Conservation (phyloP, 2,329 filamentous ascomycete species). For the Arthrobotrys conoides region DNA sequence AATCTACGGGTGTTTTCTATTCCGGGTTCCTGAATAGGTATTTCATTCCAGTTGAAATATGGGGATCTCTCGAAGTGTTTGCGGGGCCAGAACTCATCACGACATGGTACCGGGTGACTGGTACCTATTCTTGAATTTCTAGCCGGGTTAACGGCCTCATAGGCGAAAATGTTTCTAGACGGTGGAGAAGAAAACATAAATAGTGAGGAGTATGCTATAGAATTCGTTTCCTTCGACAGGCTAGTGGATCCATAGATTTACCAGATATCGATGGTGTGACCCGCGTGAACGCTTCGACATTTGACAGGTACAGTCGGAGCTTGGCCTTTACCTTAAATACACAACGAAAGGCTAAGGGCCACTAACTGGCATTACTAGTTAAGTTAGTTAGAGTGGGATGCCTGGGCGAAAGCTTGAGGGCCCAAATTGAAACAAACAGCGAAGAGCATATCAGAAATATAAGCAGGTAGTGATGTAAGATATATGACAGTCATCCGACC, state of each 20-base stretch:
- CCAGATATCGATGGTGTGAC: background rate
- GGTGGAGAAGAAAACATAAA: background rate
- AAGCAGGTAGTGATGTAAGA: too few species aligned
- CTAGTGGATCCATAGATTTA: background rate
- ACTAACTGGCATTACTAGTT: background rate
- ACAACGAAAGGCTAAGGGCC: background rate
- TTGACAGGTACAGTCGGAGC: constrained; percentile 24
- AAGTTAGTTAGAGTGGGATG: too few species aligned
- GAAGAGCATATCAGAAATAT: background rate
- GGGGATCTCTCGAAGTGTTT: background rate
- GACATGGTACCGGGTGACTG: background rate
- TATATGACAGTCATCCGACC: too few species aligned
- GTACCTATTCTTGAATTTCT: constrained; percentile 1
- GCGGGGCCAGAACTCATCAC: background rate
- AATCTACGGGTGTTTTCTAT: background rate
- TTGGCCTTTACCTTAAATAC: constrained; percentile 1
- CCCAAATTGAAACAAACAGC: background rate
- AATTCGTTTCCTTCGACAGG: background rate
- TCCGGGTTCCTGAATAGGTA: background rate
- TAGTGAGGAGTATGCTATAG: background rate
- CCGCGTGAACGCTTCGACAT: background rate
- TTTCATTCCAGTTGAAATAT: background rate
- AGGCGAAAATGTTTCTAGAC: constrained; percentile 5
- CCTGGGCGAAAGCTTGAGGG: constrained; percentile 18
- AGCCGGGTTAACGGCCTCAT: constrained; percentile 3